These are phyloP conservation scores for Pontederia crassipes DNA, from an alignment of 176 grass and related monocot species.

Conservation along the genomic window DNA sequence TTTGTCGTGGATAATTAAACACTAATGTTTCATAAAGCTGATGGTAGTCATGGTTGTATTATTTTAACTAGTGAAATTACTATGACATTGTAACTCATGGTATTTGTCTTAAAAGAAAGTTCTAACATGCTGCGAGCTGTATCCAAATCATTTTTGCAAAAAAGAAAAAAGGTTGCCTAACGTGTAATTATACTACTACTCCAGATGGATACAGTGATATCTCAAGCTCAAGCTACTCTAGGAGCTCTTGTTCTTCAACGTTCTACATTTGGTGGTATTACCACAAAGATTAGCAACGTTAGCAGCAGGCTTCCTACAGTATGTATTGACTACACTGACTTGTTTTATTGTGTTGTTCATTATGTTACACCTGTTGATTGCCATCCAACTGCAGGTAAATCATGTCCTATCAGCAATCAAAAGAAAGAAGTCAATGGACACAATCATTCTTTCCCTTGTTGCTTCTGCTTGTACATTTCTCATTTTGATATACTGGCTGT, in stretches of 20 bases:
- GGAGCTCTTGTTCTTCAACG: conserved; percentile 77
- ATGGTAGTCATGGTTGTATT: no score
- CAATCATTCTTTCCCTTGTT: conserved; percentile 78
- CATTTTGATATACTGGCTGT: conserved; percentile 96
- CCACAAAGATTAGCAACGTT: conserved; percentile 81
- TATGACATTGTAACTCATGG: no score
- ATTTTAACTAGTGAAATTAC: no score
- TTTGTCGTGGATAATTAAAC: no score
- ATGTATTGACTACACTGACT: conserved; percentile 9
- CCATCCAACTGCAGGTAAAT: conserved; percentile 53
- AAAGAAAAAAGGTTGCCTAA: no score
- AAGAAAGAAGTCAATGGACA: conserved; percentile 99
- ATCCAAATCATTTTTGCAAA: no score
- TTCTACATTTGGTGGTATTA: conserved; percentile 86
- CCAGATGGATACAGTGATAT: conserved; percentile 96
- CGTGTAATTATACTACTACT: background rate
- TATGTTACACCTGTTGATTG: background rate
- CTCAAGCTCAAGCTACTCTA: conserved; percentile 88
- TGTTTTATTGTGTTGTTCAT: background rate
- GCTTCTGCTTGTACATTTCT: conserved; percentile 82
- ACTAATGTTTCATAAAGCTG: no score
- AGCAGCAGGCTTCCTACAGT: conserved; percentile 86
- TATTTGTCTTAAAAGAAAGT: no score
- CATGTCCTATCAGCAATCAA: conserved; percentile 65
- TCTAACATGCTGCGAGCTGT: no score